Conservation (phyloP, 169 alveolate genomes). For the Blepharisma undulans region DNA sequence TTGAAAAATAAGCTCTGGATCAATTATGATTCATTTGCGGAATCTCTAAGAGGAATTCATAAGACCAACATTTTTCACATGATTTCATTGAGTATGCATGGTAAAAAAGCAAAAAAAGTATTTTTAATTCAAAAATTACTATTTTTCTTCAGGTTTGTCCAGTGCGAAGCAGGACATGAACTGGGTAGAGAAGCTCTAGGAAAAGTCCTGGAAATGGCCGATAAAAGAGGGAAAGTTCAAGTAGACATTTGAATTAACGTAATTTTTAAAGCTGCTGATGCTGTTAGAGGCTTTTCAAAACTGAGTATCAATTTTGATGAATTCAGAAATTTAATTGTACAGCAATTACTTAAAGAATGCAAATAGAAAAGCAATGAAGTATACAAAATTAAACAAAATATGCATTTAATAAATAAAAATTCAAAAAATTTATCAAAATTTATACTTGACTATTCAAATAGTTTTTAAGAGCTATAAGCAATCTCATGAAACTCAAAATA, state of each 20-base stretch:
- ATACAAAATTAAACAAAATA: background rate
- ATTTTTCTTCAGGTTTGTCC: constrained; percentile 16
- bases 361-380: background rate
- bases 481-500: too few species aligned
- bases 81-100: background rate
- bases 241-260: background rate
- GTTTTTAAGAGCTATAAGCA: too few species aligned
- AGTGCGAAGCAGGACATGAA: background rate
- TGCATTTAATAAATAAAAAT: background rate
- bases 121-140: constrained; percentile 20
- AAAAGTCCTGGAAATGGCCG: background rate
- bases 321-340: background rate
- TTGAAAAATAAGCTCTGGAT: background rate
- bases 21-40: background rate
- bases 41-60: background rate
- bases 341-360: background rate
- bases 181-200: background rate
- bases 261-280: background rate
- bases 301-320: background rate
- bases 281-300: background rate
- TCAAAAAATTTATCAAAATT: too few species aligned
- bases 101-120: background rate
- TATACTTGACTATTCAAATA: too few species aligned
- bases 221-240: background rate
- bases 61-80: background rate